Conservation (phyloP, 192 early-diverging fungal genomes). For the Backusella mclennaniae region DNA sequence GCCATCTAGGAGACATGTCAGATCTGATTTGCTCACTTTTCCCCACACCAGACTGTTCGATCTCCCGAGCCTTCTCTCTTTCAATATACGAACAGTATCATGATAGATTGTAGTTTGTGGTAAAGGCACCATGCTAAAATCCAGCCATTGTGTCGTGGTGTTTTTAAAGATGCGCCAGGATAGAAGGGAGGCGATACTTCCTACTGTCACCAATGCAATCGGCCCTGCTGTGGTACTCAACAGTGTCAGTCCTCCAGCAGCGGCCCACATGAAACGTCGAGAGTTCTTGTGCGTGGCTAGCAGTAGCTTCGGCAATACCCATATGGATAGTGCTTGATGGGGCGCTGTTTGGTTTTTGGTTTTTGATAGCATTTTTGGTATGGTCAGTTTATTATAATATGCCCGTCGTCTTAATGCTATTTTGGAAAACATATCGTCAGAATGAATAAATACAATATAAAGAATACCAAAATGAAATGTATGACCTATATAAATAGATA, state of each 20-base stretch:
- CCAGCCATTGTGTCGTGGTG: background rate
- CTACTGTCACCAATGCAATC: background rate
- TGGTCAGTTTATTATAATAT: background rate
- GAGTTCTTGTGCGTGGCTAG: background rate
- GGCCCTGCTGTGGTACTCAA: background rate
- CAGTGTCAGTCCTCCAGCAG: conserved; percentile 6
- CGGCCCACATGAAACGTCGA: background rate
- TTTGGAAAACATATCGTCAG: background rate
- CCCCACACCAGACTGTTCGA: background rate
- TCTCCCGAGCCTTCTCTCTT: background rate
- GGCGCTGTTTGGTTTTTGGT: background rate
- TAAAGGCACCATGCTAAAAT: background rate
- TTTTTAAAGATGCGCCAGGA: background rate
- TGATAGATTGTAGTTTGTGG: background rate
- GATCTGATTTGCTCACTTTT: background rate
- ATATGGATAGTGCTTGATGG: background rate
- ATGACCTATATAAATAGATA: background rate
- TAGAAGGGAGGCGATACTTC: background rate
- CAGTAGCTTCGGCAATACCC: background rate
- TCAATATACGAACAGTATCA: background rate
- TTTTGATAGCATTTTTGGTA: background rate
- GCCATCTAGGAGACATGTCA: background rate
- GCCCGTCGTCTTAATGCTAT: background rate
- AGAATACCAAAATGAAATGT: background rate
- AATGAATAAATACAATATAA: background rate